These are phyloP conservation scores for Aspergillus tanneri DNA, from an alignment of 2,329 filamentous ascomycete genomes.

Conservation along the genomic window DNA sequence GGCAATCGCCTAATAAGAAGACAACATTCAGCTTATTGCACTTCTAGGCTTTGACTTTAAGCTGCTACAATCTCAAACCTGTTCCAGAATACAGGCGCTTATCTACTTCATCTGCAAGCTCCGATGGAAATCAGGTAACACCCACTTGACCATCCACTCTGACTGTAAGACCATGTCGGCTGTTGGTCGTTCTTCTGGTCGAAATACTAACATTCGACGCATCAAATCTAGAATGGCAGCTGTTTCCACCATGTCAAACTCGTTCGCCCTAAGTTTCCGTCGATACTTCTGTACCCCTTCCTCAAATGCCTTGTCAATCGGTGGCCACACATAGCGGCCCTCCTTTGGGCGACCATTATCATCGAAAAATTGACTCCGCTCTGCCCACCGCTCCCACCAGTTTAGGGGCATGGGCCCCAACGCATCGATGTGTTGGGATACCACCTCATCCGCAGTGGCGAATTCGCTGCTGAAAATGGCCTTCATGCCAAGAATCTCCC, in stretches of 20 bases:
- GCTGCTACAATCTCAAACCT: background rate
- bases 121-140: background rate
- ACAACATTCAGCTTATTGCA: too few relatives aligned
- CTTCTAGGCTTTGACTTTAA: too few relatives aligned
- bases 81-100: background rate
- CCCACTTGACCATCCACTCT: background rate
- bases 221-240: background rate
- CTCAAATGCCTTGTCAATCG: slow-evolving; percentile 11
- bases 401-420: slow-evolving; percentile 19
- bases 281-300: slow-evolving; percentile 14
- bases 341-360: slow-evolving; percentile 20
- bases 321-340: slow-evolving; percentile 16
- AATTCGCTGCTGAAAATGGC: slow-evolving; percentile 21
- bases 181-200: background rate
- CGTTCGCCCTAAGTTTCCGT: slow-evolving; percentile 1
- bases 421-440: slow-evolving; percentile 23
- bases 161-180: background rate
- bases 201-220: background rate
- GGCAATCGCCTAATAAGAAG: too few relatives aligned
- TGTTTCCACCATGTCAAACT: background rate
- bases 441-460: slow-evolving; percentile 17
- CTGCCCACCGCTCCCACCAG: slow-evolving; percentile 21
- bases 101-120: background rate
- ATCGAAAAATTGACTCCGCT: slow-evolving; percentile 15
- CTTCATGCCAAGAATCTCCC: slow-evolving; percentile 30